Conservation (phyloP, 106 monocot genomes). For the Acanthochlamys bracteata region DNA sequence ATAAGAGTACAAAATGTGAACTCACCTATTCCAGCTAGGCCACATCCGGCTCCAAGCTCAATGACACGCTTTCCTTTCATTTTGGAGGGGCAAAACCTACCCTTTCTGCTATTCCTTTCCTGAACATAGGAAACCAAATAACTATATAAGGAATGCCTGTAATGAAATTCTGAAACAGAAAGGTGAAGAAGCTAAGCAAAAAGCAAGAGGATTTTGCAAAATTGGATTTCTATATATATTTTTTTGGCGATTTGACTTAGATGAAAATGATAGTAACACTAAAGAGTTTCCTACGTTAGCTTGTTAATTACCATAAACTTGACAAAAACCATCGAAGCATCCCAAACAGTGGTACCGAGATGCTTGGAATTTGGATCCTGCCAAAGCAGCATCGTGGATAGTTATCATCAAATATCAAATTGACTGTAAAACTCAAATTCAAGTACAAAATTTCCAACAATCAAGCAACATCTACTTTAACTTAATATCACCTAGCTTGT, state of each 20-base stretch:
- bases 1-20: not conserved
- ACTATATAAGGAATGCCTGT: not conserved
- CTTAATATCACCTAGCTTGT: not conserved
- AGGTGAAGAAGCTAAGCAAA: not conserved
- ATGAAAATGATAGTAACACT: not conserved
- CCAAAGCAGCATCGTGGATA: not conserved
- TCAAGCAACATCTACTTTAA: not conserved
- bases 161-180: not conserved
- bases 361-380: conserved; percentile 99
- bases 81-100: conserved; percentile 71
- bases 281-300: not conserved
- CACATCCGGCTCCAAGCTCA: conserved; percentile 99
- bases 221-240: not conserved
- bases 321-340: conserved; percentile 93
- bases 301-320: conserved; percentile 71
- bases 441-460: not conserved
- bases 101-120: conserved; percentile 90
- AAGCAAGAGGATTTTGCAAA: not conserved
- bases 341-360: conserved; percentile 97
- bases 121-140: conserved; percentile 13
- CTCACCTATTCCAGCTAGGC: conserved; percentile 77
- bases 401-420: not conserved
- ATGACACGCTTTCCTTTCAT: conserved; percentile 91
- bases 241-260: not conserved
- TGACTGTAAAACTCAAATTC: not conserved